Evolutionary conservation across 768 basidiomycete genomes (phyloP), one percentile per base, ranked within the genome.

Genomic region (Neoboletus brunneissimus): DNA sequence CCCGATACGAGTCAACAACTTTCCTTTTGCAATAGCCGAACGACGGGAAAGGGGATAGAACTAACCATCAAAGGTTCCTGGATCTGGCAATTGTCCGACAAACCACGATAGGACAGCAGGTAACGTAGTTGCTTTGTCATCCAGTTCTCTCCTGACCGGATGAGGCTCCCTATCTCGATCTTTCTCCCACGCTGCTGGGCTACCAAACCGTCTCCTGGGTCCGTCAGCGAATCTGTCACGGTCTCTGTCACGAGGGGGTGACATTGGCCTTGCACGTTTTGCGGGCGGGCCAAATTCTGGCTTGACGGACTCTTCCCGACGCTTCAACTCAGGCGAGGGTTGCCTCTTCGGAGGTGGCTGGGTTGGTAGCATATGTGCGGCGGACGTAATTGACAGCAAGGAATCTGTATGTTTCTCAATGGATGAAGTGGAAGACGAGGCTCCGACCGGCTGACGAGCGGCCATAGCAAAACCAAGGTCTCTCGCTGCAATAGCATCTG

Each of bases 401-500:
- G 75, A 74, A 20, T 76, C 76, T 23, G 74, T 72, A 32, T 72
- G 75, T 20, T 67, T 72, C 45, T 72, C 73, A 51, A 73, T 56
- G 8, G 64, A 64, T 20, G 61, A 63, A 44, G 6, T 56, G 15
- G 67, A 58, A 31, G 66, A 52, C 22, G 59, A 58, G 44, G 60
- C 35, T 40, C 59, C 69, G 18, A 22, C 46, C 1, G 60, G 67
- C 53, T 69, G 68, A 54, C 64, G 70, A 56, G 57, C 66, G 11
- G 75, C 79, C 63, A 82, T 73, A 3, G 87, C 83, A 60, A 91
- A 88, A 6, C 96, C 96, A 20, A 97, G 83, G 67, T 98, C 96
- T 38, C 87, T 84, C 15, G 85, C 79, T 2, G 94, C 91, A 58
- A 98, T 95, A 20, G 91, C 88, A 66, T 98, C 95, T 27, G 87